A percentile compares a stretch with the other conserved stretches of the same genome.
Conservation (phyloP, 1,284 basidiomycete species). For the Naganishia cerealis region DNA sequence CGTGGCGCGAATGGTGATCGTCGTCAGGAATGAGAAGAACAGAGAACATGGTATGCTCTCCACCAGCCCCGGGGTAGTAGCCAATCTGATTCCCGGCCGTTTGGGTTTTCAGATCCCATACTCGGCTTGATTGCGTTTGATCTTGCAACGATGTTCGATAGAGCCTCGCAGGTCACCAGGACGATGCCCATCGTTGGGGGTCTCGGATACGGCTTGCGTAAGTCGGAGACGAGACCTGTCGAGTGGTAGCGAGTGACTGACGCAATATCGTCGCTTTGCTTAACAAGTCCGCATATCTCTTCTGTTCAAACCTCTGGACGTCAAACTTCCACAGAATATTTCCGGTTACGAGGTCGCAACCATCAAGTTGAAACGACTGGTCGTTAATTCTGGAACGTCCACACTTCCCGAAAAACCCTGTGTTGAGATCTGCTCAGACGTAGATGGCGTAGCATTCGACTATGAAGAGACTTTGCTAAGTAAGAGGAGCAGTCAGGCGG, state of each 20-base stretch:
- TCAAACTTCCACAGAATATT: constrained; percentile 44
- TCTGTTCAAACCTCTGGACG: constrained; percentile 54
- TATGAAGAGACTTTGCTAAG: neutral
- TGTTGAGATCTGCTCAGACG: constrained; percentile 29
- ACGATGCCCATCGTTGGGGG: constrained; percentile 52
- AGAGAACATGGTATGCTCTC: constrained; percentile 49
- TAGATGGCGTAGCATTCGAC: constrained; percentile 11
- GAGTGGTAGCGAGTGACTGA: neutral
- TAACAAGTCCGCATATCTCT: constrained; percentile 46
- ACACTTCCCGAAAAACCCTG: constrained; percentile 14
- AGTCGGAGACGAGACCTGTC: constrained; percentile 5
- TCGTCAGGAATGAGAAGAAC: constrained; percentile 54
- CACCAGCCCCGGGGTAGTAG: neutral
- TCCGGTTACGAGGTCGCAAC: constrained; percentile 51
- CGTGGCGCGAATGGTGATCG: constrained; percentile 53
- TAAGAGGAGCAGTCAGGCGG: neutral
- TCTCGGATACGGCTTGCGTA: constrained; percentile 48
- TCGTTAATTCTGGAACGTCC: constrained; percentile 28
- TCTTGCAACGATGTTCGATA: constrained; percentile 42
- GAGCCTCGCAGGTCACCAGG: constrained; percentile 46
- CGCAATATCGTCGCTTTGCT: neutral
- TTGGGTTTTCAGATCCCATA: constrained; percentile 43
- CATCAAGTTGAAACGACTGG: constrained; percentile 42
- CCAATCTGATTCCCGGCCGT: neutral
- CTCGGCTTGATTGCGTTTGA: constrained; percentile 46